Percentiles rank a stretch among this genome's conserved stretches.
Evolutionary conservation across 1,139 yeast genomes (phyloP).

Genomic region (Petasospora rhodanensis): DNA sequence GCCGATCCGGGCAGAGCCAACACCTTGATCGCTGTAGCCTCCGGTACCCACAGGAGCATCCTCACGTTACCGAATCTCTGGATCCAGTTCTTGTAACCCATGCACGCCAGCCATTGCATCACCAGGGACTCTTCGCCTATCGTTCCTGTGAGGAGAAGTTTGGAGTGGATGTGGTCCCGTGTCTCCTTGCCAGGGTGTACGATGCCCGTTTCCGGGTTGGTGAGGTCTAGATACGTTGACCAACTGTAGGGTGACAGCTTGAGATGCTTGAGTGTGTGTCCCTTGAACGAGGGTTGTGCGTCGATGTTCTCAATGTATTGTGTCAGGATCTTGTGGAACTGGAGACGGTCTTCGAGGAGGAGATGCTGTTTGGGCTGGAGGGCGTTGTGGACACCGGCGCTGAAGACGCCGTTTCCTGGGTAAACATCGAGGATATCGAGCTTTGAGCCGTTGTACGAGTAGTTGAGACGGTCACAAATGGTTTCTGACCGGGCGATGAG

Average conservation of each 20-base stretch:
- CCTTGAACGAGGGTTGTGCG: no score
- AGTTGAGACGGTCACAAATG: constrained; percentile 11
- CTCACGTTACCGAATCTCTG: constrained; percentile 70
- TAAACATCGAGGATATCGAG: constrained; percentile 19
- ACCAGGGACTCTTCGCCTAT: constrained; percentile 58
- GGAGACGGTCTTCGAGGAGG: constrained; percentile 17
- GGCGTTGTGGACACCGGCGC: constrained; percentile 15
- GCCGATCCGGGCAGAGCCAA: constrained; percentile 44
- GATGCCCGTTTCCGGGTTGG: constrained; percentile 35
- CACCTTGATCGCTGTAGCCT: constrained; percentile 56
- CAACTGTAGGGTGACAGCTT: constrained; percentile 57
- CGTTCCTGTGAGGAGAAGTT: constrained; percentile 42
- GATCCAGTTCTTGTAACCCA: constrained; percentile 70
- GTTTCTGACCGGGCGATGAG: no score
- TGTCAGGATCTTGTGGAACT: no score
- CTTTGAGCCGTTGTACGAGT: constrained; percentile 6
- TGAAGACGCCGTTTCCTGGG: constrained; percentile 18
- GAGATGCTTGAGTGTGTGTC: constrained; percentile 10
- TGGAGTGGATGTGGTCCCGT: constrained; percentile 50
- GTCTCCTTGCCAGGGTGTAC: constrained; percentile 38
- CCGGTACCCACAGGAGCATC: constrained; percentile 61
- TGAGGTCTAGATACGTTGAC: constrained; percentile 48
- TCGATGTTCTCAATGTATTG: no score
- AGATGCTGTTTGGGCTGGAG: constrained; percentile 17
- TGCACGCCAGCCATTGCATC: constrained; percentile 73